These are phyloP conservation scores for Xylaria sp. DNA, from an alignment of 2,329 filamentous ascomycete genomes.

Conservation along the genomic window DNA sequence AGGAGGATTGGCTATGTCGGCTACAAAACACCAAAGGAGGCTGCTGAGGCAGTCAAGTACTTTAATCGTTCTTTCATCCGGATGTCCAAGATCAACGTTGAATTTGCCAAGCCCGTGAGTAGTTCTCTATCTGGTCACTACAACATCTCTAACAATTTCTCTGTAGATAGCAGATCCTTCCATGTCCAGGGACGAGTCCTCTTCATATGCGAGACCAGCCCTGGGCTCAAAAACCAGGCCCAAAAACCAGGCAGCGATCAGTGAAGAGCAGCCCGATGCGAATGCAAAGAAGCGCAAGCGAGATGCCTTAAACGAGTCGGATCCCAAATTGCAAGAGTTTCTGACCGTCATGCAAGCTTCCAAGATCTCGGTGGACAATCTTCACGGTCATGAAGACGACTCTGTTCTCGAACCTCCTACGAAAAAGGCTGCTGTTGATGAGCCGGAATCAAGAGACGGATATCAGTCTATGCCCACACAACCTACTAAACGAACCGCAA, in stretches of 20 bases:
- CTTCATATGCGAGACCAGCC: constrained; percentile 16
- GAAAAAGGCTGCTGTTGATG: constrained; percentile 50
- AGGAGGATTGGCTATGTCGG: constrained; percentile 95
- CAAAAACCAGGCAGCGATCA: constrained; percentile 31
- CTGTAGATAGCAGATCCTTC: constrained; percentile 51
- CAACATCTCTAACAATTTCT: not conserved
- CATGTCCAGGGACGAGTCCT: constrained; percentile 38
- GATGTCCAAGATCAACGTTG: constrained; percentile 92
- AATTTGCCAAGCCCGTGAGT: constrained; percentile 80
- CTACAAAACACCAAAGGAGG: constrained; percentile 83
- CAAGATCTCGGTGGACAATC: constrained; percentile 66
- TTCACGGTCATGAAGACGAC: constrained; percentile 53
- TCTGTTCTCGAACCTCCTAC: constrained; percentile 47
- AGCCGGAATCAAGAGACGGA: constrained; percentile 73
- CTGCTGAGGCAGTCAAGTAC: constrained; percentile 84
- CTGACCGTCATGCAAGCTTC: constrained; percentile 78
- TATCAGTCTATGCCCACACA: constrained; percentile 71
- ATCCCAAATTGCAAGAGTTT: constrained; percentile 86
- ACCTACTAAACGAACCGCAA: constrained; percentile 52
- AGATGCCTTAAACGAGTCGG: constrained; percentile 61
- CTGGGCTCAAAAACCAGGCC: constrained; percentile 40
- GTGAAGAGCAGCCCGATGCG: constrained; percentile 10
- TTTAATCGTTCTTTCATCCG: constrained; percentile 96
- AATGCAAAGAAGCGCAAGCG: constrained; percentile 71
- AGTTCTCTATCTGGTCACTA: constrained; percentile 16